Evolutionary conservation across 2,329 filamentous ascomycete species (phyloP).

Genomic region (Cercospora canescens): DNA sequence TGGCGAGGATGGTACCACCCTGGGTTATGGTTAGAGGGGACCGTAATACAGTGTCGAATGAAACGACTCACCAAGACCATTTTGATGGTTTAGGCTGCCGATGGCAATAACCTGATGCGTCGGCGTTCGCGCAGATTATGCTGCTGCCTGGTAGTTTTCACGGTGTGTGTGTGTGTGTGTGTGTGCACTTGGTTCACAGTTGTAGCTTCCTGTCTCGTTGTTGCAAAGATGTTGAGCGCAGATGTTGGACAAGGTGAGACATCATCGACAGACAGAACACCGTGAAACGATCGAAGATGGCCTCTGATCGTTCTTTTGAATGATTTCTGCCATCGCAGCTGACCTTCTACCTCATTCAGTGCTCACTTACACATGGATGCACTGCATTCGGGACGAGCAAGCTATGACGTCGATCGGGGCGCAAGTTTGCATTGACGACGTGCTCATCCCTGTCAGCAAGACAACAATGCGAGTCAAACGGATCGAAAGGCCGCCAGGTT

Average conservation of each 20-base stretch:
- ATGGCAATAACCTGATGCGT: background rate
- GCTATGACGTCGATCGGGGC: constrained; percentile 5
- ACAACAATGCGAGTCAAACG: background rate
- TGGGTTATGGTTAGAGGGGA: background rate
- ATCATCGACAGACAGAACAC: background rate
- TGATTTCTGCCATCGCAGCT: constrained; percentile 5
- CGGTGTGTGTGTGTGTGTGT: too few species aligned
- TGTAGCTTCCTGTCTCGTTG: background rate
- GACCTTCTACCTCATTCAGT: constrained; percentile 1
- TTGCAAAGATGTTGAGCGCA: background rate
- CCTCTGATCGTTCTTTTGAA: background rate
- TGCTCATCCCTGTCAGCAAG: constrained; percentile 2
- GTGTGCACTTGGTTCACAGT: background rate
- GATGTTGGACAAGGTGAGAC: background rate
- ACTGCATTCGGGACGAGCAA: constrained; percentile 4
- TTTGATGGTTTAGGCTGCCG: background rate
- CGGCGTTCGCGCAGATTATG: background rate
- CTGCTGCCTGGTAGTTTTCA: constrained; percentile 3
- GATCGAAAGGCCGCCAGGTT: constrained; percentile 1
- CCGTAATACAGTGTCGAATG: background rate
- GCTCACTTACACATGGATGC: constrained; percentile 14
- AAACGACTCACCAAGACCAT: constrained; percentile 15
- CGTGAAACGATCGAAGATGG: background rate
- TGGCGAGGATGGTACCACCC: constrained; percentile 23
- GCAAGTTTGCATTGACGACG: background rate